phyloP scores from a whole-genome alignment of 805 yeast genomes.

The Wickerhamomyces pijperi region DNA sequence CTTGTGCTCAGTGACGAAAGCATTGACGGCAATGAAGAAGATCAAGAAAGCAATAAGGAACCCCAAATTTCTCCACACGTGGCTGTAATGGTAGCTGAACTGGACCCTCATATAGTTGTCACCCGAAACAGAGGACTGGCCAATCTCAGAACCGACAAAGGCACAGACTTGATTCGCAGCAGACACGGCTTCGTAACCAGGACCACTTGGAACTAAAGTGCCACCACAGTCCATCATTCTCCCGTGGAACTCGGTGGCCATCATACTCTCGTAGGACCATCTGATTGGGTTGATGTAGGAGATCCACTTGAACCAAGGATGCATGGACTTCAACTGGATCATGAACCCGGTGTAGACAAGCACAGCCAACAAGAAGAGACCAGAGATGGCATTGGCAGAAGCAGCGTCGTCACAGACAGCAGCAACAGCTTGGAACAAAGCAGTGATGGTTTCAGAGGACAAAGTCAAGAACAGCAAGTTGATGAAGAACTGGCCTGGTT shows the following conservation, averaged over 20 bases:
- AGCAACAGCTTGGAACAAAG: constrained; percentile 44
- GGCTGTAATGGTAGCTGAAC: constrained; percentile 40
- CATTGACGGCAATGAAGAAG: constrained; percentile 43
- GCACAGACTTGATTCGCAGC: constrained; percentile 18
- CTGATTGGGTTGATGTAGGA: constrained; percentile 45
- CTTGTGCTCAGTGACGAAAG: constrained; percentile 41
- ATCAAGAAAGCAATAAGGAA: constrained; percentile 42
- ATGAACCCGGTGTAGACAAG: constrained; percentile 54
- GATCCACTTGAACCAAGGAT: constrained; percentile 66
- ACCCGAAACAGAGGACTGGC: constrained; percentile 37
- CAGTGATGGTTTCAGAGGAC: constrained; percentile 34
- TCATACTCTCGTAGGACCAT: constrained; percentile 50
- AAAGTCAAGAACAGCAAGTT: constrained; percentile 33
- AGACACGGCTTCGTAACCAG: constrained; percentile 30
- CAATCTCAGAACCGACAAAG: not conserved
- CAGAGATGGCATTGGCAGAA: constrained; percentile 48
- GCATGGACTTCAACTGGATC: constrained; percentile 50
- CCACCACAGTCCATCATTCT: constrained; percentile 41
- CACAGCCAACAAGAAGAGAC: constrained; percentile 38
- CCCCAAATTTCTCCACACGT: constrained; percentile 79
- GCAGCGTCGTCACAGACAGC: constrained; percentile 33
- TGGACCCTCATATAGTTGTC: constrained; percentile 38
- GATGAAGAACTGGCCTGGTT: constrained; percentile 45
- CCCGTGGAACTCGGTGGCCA: constrained; percentile 55
- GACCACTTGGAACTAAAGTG: constrained; percentile 49